Base-by-base conservation (phyloP, 306 rosid species). In the Aeschynomene evenia region DNA sequence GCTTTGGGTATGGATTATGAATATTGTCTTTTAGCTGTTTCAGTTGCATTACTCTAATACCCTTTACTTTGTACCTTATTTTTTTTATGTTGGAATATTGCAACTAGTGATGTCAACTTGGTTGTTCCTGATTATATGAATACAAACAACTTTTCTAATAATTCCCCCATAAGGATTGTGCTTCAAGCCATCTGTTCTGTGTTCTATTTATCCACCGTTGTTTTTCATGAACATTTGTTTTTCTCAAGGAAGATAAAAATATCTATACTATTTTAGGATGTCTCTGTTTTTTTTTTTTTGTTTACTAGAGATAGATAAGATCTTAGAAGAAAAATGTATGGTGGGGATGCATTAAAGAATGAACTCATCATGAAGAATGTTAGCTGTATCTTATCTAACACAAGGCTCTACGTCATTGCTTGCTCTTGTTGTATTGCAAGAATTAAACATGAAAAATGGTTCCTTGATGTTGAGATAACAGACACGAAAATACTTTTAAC, bases 1-100 rank as follows among this genome's bases (percentile, higher is more conserved):
- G 83, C 64, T 65, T 77, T 74, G 12, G 54, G 31, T 21, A 57
- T 69, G 72, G 79, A 51, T 48, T 36, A 34, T 66, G 75, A 58
- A 15, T 12, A 7, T 39, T 36, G 62, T 39, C 62, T 64, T 55
- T 19, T 40, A 52, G 40, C 50, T 63, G 67, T 39, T n/a, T 54
- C 7, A 15, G 53, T 57, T 65, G 33, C 26, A 62, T n/a, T 66
- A 53, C 63, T 13, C 62, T 34, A 45, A 15, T 13, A 40, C 48
- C 48, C 48, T 40, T 56, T 34, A 10, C 51, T 4, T 40, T 40
- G 48, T 40, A 40, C 15, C 39, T 16, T 51, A 15, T 70, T 70
- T 46, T 70, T 46, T 15, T 53, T 53, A 55, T 45, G 45, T 62
- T n/a, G 63, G 42, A 66, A 66, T 43, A 52, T 57, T 63, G 57